Conservation (phyloP, 805 yeast genomes). For the Myxozyma lipomycoides region DNA sequence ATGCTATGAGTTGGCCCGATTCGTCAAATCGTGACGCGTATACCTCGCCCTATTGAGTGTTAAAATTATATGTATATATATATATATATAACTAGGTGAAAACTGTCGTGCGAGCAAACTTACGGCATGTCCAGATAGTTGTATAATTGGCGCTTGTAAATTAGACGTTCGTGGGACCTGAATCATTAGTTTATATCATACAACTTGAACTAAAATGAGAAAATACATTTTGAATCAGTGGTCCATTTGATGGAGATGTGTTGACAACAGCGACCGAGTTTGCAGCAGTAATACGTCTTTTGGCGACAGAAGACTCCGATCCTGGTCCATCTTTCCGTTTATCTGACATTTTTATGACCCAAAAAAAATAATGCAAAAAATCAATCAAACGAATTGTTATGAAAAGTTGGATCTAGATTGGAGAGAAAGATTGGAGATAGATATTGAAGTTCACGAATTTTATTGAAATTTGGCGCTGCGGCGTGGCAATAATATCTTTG, state of each 20-base stretch:
- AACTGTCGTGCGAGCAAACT: constrained; percentile 1
- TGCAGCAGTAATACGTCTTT: constrained; percentile 9
- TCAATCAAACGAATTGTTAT: too few relatives aligned
- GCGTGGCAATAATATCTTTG: too few relatives aligned
- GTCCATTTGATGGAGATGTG: constrained; percentile 17
- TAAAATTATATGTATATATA: neutral
- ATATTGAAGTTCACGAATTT: too few relatives aligned
- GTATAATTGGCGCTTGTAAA: constrained; percentile 28
- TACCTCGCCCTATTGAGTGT: constrained; percentile 43
- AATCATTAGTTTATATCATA: neutral
- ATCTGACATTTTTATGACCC: constrained; percentile 11
- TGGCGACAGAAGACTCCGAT: neutral
- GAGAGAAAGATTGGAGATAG: too few relatives aligned
- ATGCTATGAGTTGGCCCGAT: constrained; percentile 52
- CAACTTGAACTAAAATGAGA: neutral
- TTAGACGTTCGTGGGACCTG: constrained; percentile 25
- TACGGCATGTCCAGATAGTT: constrained; percentile 28
- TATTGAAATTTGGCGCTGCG: too few relatives aligned
- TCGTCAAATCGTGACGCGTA: constrained; percentile 50
- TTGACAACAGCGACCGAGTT: constrained; percentile 26
- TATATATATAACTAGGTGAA: neutral
- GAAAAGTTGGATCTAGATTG: too few relatives aligned
- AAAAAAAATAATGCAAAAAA: too few relatives aligned
- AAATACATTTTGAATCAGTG: constrained; percentile 18
- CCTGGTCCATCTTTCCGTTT: constrained; percentile 21